A percentile compares a stretch with the other conserved stretches of the same genome.
Evolutionary conservation across 192 early-diverging fungal species (phyloP).

Genomic region (Backusella circina): DNA sequence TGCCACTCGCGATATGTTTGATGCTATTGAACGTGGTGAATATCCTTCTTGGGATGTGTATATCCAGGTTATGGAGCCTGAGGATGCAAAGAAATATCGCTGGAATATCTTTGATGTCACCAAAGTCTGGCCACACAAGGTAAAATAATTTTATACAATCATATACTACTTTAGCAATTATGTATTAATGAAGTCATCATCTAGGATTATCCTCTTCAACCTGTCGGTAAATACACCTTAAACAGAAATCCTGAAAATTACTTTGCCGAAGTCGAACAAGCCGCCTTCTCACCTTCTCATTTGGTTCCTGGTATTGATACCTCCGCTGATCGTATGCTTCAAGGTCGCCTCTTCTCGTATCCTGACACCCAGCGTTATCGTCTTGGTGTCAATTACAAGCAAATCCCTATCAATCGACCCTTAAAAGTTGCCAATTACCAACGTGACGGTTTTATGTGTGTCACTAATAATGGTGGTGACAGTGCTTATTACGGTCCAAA

Average conservation of each 20-base stretch:
- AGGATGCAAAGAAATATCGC: conserved; percentile 65
- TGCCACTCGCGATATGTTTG: conserved; percentile 67
- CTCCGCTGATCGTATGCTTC: conserved; percentile 76
- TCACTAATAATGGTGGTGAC: conserved; percentile 55
- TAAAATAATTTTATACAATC: neutral
- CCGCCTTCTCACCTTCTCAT: conserved; percentile 72
- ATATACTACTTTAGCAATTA: neutral
- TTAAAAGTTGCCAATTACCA: conserved; percentile 61
- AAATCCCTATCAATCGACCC: conserved; percentile 82
- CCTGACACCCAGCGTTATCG: conserved; percentile 82
- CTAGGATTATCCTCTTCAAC: conserved; percentile 65
- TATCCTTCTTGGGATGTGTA: conserved; percentile 70
- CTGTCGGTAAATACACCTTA: conserved; percentile 71
- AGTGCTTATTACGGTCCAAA: conserved; percentile 73
- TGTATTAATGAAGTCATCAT: no score
- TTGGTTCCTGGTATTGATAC: conserved; percentile 77
- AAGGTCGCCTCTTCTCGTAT: conserved; percentile 82
- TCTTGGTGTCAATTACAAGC: conserved; percentile 72
- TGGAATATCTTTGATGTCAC: conserved; percentile 82
- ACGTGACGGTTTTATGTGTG: conserved; percentile 68
- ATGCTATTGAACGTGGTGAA: conserved; percentile 64
- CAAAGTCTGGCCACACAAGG: conserved; percentile 75
- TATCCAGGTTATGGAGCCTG: conserved; percentile 68
- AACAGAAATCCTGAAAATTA: conserved; percentile 83
- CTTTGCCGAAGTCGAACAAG: conserved; percentile 84